These are phyloP conservation scores for Chaetomium globosum DNA, from an alignment of 2,329 filamentous ascomycete species.

Conservation along the genomic window DNA sequence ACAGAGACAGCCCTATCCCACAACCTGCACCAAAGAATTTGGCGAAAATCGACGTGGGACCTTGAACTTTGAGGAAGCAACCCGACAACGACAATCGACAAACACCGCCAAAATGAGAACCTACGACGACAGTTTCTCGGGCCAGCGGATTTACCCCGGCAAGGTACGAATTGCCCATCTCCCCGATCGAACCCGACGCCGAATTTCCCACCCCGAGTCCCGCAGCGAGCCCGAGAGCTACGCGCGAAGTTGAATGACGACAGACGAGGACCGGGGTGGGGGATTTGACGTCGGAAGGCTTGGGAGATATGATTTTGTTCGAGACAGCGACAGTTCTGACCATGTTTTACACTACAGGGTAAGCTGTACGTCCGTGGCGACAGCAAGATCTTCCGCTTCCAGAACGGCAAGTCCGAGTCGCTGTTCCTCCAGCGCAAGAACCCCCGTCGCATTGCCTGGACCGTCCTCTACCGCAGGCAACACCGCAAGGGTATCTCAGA, in stretches of 20 bases:
- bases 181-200: conserved; percentile 28
- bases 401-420: conserved; percentile 99
- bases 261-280: conserved; percentile 28
- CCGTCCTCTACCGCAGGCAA: conserved; percentile 94
- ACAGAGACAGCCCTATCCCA: conserved; percentile 39
- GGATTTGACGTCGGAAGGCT: conserved; percentile 17
- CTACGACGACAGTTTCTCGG: conserved; percentile 68
- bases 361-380: conserved; percentile 99
- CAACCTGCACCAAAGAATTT: conserved; percentile 39
- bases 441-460: conserved; percentile 99
- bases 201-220: conserved; percentile 35
- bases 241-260: conserved; percentile 21
- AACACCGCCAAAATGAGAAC: conserved; percentile 62
- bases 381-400: conserved; percentile 99
- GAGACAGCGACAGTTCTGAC: conserved; percentile 36
- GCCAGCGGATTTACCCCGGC: conserved; percentile 68
- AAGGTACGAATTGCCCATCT: conserved; percentile 55
- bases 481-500: conserved; percentile 99
- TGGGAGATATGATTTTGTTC: conserved; percentile 12
- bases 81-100: conserved; percentile 42
- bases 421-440: conserved; percentile 99
- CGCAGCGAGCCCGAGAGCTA: conserved; percentile 20
- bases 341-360: conserved; percentile 64
- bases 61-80: conserved; percentile 37
- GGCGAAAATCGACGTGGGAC: conserved; percentile 38